Base-by-base conservation (phyloP, 148 eudicot genomes). In the Diospyros kaki region DNA sequence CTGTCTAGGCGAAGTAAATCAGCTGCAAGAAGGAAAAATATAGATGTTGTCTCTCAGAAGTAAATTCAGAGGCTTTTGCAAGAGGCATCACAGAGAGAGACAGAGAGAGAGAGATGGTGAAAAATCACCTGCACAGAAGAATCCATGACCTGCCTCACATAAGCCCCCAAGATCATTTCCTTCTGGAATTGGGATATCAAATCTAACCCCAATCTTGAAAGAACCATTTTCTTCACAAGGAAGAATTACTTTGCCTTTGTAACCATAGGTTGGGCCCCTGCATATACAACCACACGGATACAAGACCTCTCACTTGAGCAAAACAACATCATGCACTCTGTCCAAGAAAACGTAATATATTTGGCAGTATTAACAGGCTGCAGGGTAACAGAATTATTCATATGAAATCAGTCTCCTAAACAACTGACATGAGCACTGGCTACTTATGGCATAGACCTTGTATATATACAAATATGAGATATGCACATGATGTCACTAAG, bases 181-280 rank as follows among this genome's bases (percentile, higher is more conserved):
- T 42, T 87, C 91, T 45, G 83, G 83, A 59, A 92, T 68, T 50
- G 88, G 76, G 64, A 81, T 87, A 84, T 90, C 97, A 84, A 92
- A 92, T 81, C 89, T 88, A 11, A 92, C 93, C 69, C 97, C 94
- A 84, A 92, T 78, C 74, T 88, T 90, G 28, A 93, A 87, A 51
- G 83, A 76, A 42, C 86, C 82, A 75, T 90, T 92, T 67, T 84
- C 85, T 80, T 87, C 91, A 67, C 86, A 87, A 62, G 93, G 76
- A 72, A 86, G 76, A 64, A 88, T 78, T 77, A 92, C 91, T 84
- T 83, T 87, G 55, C 97, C 97, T 59, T 88, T 83, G 84, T 75
- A 81, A 71, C 97, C 97, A 83, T 63, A 77, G 75, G 81, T 48
- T 41, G 93, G 97, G 17, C 97, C 97, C 86, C 93, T 91, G 69